Conservation (phyloP, 2,329 filamentous ascomycete genomes). For the Orbilia brochopaga region DNA sequence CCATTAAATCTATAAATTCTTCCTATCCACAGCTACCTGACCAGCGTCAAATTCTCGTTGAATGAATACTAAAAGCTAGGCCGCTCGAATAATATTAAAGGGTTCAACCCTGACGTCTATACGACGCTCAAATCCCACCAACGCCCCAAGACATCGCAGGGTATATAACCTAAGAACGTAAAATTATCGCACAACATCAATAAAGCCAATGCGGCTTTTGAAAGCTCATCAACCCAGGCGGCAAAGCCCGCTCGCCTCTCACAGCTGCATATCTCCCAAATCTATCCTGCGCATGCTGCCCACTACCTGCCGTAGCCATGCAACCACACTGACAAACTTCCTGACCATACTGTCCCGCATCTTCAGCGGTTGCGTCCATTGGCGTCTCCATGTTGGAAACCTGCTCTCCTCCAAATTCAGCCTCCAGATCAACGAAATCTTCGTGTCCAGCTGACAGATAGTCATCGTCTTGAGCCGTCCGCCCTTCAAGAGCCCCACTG, state of each 20-base stretch:
- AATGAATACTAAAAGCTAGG: too few species aligned
- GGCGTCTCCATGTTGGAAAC: not conserved
- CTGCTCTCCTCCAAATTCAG: not conserved
- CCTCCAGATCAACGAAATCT: not conserved
- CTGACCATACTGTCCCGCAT: not conserved
- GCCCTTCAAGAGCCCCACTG: not conserved
- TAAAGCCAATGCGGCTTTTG: conserved; percentile 37
- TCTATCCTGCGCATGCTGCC: not conserved
- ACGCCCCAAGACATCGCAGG: too few species aligned
- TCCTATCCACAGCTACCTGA: too few species aligned
- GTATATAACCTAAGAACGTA: too few species aligned
- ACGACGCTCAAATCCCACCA: too few species aligned
- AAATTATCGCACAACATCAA: not conserved
- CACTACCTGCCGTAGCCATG: not conserved
- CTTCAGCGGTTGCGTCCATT: not conserved
- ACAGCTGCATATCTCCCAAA: not conserved
- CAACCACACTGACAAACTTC: too few species aligned
- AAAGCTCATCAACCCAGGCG: conserved; percentile 19
- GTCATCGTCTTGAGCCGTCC: not conserved
- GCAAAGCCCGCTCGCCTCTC: not conserved
- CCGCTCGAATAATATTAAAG: too few species aligned
- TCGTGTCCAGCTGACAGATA: not conserved
- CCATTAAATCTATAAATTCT: too few species aligned
- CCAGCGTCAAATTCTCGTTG: too few species aligned
- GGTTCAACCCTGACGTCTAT: too few species aligned